Base-by-base conservation (phyloP, 2,329 filamentous ascomycete genomes). In the Diaporthe ampelina region DNA sequence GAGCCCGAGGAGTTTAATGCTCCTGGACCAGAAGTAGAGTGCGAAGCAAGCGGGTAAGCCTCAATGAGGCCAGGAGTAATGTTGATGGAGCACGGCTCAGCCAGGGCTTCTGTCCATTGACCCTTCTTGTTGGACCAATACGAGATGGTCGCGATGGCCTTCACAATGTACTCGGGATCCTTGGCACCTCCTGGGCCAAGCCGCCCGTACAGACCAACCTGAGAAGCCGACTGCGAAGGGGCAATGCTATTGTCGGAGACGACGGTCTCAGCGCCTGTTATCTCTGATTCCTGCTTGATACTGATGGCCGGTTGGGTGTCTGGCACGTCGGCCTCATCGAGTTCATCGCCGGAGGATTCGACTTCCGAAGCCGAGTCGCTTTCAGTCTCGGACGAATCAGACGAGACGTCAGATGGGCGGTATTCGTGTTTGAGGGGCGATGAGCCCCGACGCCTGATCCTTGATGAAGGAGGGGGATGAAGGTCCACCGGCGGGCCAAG, bases 371-470 rank as follows among this genome's bases (percentile, higher is more conserved):
- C 86, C n/a, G 90, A 88, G 32, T 87, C 88, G 45, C 85, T 85
- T 50, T 88, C 84, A 9, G 91, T 91, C 56, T 90, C 89, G 0
- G 91, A 92, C 59, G 90, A 91, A 9, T 91, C 85, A 0, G 90
- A 92, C 0, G 89, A 91, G 63, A 87, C 83, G 68, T 92, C 90
- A 0, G 97, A 98, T 19, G 96, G 96, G 76, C 95, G 93, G 79
- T 98, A 99, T 84, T 99, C 96, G 81, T 98, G 96, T 85, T 99
- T 99, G 67, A 99, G 87, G 0, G 97, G 97, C 1, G 97, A 99
- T 0, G 97, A 98, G 1, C 92, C 93, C 24, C 95, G 91, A 58
- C 95, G 91, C 80, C 93, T 90, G 29, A 90, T 77, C 82, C 82
- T 87, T 77, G 81, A 82, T 79, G 81, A 84, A 81, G 76, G 85